phyloP scores from a whole-genome alignment of 2,329 filamentous ascomycete species.

The Didymella exigua region DNA sequence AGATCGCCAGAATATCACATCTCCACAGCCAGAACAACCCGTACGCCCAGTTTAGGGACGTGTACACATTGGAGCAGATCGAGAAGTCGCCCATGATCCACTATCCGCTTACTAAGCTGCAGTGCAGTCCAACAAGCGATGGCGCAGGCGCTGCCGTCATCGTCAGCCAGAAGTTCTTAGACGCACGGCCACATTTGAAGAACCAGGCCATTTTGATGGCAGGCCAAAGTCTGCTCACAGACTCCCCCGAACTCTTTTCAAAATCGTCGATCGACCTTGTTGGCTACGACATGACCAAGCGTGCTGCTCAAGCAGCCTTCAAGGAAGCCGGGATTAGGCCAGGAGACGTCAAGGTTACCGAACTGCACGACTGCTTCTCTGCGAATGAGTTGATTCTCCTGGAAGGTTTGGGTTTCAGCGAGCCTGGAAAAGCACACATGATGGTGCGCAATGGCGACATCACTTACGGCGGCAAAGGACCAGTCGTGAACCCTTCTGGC shows the following conservation, averaged over 20 bases:
- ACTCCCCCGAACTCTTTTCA: slow-evolving; percentile 78
- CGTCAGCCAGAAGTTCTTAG: slow-evolving; percentile 86
- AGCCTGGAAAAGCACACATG: slow-evolving; percentile 84
- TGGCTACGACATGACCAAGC: slow-evolving; percentile 82
- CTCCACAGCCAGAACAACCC: slow-evolving; percentile 87
- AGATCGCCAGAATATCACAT: slow-evolving; percentile 91
- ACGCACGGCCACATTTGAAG: slow-evolving; percentile 78
- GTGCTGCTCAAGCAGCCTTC: slow-evolving; percentile 71
- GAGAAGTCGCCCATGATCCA: slow-evolving; percentile 76
- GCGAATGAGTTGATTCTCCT: slow-evolving; percentile 90
- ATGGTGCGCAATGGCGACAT: slow-evolving; percentile 86
- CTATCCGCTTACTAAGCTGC: slow-evolving; percentile 87
- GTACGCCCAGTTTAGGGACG: slow-evolving; percentile 91
- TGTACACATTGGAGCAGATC: slow-evolving; percentile 85
- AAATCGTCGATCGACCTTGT: slow-evolving; percentile 83
- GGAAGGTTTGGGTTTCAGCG: slow-evolving; percentile 78
- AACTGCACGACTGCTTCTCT: slow-evolving; percentile 96
- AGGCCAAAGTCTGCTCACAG: slow-evolving; percentile 82
- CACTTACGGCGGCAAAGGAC: slow-evolving; percentile 76
- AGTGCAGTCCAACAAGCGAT: slow-evolving; percentile 94
- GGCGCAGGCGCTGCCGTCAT: slow-evolving; percentile 87
- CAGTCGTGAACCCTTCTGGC: slow-evolving; percentile 89
- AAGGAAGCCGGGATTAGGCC: slow-evolving; percentile 71
- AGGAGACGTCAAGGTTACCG: slow-evolving; percentile 78
- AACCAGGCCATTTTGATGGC: slow-evolving; percentile 83